Conservation (phyloP, 306 rosid genomes). For the Cucumis cinereus region DNA sequence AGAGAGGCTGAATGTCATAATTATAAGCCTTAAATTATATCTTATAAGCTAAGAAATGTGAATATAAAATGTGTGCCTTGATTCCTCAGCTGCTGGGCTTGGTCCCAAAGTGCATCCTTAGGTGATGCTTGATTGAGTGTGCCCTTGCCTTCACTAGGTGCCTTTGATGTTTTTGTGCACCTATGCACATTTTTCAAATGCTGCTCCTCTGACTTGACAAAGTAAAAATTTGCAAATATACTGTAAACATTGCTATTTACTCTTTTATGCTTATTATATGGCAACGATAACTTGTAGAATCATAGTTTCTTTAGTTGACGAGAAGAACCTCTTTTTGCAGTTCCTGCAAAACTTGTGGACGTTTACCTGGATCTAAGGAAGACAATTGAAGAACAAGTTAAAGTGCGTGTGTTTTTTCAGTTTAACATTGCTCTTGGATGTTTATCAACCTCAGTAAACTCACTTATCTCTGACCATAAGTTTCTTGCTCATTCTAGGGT, state of each 20-base stretch:
- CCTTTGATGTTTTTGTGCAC: not conserved
- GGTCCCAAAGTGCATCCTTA: not conserved
- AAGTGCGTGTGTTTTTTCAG: conserved; percentile 26
- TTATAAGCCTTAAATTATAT: not conserved
- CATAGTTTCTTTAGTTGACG: conserved; percentile 6
- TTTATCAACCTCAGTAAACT: not conserved
- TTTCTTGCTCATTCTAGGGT: conserved; percentile 32
- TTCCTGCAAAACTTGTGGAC: conserved; percentile 74
- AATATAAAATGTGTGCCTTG: not conserved
- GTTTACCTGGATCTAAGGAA: conserved; percentile 74
- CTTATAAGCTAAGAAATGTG: not conserved
- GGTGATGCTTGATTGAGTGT: not conserved
- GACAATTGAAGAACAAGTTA: conserved; percentile 66
- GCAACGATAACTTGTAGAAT: conserved; percentile 12
- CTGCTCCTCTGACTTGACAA: not conserved
- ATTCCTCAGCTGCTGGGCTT: not conserved
- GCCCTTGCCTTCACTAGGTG: not conserved
- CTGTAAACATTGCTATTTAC: not conserved
- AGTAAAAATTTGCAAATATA: not conserved
- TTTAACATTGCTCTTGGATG: conserved; percentile 3
- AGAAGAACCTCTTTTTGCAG: conserved; percentile 22
- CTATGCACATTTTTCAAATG: not conserved
- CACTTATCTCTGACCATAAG: conserved; percentile 4
- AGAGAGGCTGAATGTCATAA: not conserved
- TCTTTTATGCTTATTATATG: not conserved